These are phyloP conservation scores for Kodamaea kakaduensis DNA, from an alignment of 805 yeast genomes.

Conservation along the genomic window DNA sequence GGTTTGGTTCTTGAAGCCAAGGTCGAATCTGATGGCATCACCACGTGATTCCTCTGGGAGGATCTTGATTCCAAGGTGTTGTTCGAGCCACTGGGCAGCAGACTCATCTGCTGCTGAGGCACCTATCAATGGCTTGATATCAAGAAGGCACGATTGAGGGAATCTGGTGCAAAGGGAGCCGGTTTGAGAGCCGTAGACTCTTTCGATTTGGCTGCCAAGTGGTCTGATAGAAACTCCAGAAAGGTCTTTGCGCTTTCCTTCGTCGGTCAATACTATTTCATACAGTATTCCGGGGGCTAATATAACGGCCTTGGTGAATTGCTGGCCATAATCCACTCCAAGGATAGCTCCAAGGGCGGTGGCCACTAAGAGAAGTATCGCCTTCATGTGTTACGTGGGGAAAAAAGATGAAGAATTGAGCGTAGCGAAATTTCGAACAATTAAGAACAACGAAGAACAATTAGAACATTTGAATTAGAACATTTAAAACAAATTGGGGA, in stretches of 20 bases:
- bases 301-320: conserved; percentile 78
- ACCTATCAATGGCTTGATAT: conserved; percentile 72
- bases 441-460: no score
- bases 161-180: conserved; percentile 64
- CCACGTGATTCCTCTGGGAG: conserved; percentile 34
- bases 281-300: conserved; percentile 89
- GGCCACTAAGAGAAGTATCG: conserved; percentile 5
- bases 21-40: conserved; percentile 55
- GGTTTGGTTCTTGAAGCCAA: conserved; percentile 31
- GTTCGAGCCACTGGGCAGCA: conserved; percentile 43
- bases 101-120: conserved; percentile 45
- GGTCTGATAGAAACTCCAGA: conserved; percentile 68
- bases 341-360: conserved; percentile 55
- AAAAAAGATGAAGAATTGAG: no score
- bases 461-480: no score
- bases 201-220: conserved; percentile 42
- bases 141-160: conserved; percentile 65
- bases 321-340: conserved; percentile 88
- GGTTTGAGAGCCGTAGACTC: conserved; percentile 78
- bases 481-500: no score
- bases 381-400: no score
- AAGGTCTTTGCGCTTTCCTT: conserved; percentile 85
- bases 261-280: conserved; percentile 84
- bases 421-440: no score
- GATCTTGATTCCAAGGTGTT: conserved; percentile 60